Percentiles rank a stretch among this genome's conserved stretches.
phyloP scores from a whole-genome alignment of 2,329 filamentous ascomycete genomes.

The Aspergillus pseudoviridinutans region DNA sequence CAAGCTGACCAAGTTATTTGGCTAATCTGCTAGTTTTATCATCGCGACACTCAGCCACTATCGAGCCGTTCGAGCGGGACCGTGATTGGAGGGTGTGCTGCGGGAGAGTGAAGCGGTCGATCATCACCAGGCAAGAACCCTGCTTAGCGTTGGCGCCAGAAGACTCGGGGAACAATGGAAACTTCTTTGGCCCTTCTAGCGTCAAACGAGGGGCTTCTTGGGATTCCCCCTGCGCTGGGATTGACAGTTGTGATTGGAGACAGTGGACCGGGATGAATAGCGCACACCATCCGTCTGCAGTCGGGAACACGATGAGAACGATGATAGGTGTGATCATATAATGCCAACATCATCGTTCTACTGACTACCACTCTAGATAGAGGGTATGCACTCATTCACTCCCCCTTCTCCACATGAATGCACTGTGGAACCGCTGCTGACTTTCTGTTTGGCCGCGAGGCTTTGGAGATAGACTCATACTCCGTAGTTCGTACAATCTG shows the following conservation, averaged over 20 bases:
- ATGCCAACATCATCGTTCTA: not conserved
- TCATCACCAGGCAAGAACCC: conserved; percentile 5
- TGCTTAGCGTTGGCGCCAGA: conserved; percentile 20
- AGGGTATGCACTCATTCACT: not conserved
- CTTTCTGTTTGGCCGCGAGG: not conserved
- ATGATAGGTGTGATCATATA: not conserved
- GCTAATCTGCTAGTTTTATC: not conserved
- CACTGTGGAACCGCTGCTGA: not conserved
- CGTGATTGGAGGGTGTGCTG: conserved; percentile 10
- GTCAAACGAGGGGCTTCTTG: not conserved
- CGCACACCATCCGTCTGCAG: not conserved
- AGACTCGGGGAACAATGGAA: conserved; percentile 18
- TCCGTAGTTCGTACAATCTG: not conserved
- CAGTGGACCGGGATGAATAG: not conserved
- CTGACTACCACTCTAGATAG: not conserved
- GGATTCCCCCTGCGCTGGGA: not conserved
- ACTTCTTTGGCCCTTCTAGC: conserved; percentile 20
- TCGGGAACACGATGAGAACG: not conserved
- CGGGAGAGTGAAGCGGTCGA: conserved; percentile 8
- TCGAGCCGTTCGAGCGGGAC: not conserved
- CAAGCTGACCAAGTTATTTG: not conserved
- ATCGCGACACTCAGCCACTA: not conserved
- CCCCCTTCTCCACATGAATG: not conserved
- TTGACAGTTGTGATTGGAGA: not conserved
- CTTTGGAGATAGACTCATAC: not conserved